A percentile compares a stretch with the other conserved stretches of the same genome.
phyloP scores from a whole-genome alignment of 768 basidiomycete species.

The Russula abietina region DNA sequence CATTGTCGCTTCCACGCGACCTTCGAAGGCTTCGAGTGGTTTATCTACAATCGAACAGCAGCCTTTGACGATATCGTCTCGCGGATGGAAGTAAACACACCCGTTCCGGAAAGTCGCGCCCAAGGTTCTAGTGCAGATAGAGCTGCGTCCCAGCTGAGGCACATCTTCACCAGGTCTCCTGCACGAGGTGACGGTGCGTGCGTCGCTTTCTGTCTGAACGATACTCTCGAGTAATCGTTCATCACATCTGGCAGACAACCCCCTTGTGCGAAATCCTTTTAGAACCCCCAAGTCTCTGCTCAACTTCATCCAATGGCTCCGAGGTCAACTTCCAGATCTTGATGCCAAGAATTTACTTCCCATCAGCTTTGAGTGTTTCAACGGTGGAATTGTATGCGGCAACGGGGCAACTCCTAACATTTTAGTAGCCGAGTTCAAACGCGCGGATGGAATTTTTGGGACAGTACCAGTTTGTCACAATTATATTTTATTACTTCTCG shows the following conservation, averaged over 20 bases:
- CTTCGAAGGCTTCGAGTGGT: conserved; percentile 86
- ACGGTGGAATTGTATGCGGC: conserved; percentile 78
- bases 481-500: neutral
- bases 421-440: conserved; percentile 73
- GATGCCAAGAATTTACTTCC: conserved; percentile 85
- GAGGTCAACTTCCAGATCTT: conserved; percentile 58
- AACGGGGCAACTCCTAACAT: conserved; percentile 81
- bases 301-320: conserved; percentile 46
- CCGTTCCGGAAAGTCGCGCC: conserved; percentile 20
- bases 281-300: conserved; percentile 33
- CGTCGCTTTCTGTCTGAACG: neutral
- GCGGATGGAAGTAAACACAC: conserved; percentile 50
- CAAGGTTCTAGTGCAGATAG: conserved; percentile 24
- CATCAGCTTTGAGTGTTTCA: conserved; percentile 68
- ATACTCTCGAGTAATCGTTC: neutral
- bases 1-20: conserved; percentile 73
- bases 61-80: conserved; percentile 84
- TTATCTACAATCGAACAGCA: conserved; percentile 83
- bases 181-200: conserved; percentile 28
- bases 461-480: conserved; percentile 56
- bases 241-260: neutral
- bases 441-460: conserved; percentile 74
- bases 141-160: conserved; percentile 25
- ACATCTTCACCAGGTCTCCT: conserved; percentile 31
- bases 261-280: conserved; percentile 3